Evolutionary conservation across 768 basidiomycete species (phyloP), one percentile per base, ranked within the genome.

Genomic region (Boletus tomentosulus): DNA sequence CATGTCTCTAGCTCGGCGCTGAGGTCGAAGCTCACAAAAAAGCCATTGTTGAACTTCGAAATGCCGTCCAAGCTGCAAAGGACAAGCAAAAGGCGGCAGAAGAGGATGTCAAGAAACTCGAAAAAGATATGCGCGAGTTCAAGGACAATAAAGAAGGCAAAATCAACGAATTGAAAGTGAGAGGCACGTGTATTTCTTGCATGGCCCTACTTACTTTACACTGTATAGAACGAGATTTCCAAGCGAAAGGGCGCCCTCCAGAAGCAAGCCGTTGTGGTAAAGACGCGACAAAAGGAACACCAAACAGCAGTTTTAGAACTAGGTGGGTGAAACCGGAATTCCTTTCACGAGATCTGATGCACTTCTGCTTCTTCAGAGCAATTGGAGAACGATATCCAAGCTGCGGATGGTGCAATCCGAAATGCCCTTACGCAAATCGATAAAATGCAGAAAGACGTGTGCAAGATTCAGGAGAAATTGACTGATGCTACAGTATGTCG

Each of bases 61-160:
- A 67, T 19, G 81, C 83, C 1, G 72, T 89, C n/a, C 71, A 84
- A 56, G 72, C 73, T 0, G 85, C 92, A 6, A 83, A 85, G 66
- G 77, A 85, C 51, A 91, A 91, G 64, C 90, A 96, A 68, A 82
- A 81, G 64, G 77, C 72, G 7, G 91, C 92, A 0, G 75, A 85
- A 46, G 84, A 77, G 0, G 94, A 98, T 55, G 81, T 83, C 67
- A 85, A 85, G 73, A 90, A 87, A 63, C 83, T 98, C 24, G 92
- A 98, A 72, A 87, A 87, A 62, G 97, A 99, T 67, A 98, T 99
- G 93, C 83, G 83, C 51, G 97, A 98, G 74, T 98, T 99, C 78
- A 95, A 97, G 76, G 88, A 95, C 72, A 95, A 99, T 75, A 97
- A 97, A 69, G 97, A 98, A 48, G 92, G 93, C 45, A 98, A 98